Conservation (phyloP, 305 asterid species). For the Fraxinus xanthoxyloides region DNA sequence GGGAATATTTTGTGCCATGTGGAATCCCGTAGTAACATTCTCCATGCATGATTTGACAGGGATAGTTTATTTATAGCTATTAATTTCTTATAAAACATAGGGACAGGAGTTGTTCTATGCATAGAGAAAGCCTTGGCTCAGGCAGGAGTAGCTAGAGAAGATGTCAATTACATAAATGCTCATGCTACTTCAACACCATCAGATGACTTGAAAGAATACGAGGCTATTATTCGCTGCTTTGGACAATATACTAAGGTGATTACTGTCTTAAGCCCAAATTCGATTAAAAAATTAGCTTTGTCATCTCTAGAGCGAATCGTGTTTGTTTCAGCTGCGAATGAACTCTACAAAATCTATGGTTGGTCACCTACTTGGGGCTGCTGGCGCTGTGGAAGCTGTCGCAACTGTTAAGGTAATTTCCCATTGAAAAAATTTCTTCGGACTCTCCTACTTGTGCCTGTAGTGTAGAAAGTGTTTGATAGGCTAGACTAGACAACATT, state of each 20-base stretch:
- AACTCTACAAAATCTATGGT: slow-evolving; percentile 52
- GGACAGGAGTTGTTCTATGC: slow-evolving; percentile 42
- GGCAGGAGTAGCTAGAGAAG: slow-evolving; percentile 41
- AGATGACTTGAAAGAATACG: slow-evolving; percentile 41
- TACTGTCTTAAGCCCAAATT: not conserved
- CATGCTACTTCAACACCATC: slow-evolving; percentile 50
- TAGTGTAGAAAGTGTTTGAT: not conserved
- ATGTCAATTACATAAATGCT: slow-evolving; percentile 48
- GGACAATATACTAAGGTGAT: slow-evolving; percentile 37
- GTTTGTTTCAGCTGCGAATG: slow-evolving; percentile 30
- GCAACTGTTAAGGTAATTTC: slow-evolving; percentile 42
- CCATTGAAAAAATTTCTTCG: not conserved
- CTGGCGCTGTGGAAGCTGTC: slow-evolving; percentile 49
- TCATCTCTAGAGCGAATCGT: not conserved
- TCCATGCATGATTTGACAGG: not conserved
- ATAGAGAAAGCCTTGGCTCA: slow-evolving; percentile 47
- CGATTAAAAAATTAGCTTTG: not conserved
- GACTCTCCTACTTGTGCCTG: not conserved
- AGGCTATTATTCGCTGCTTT: slow-evolving; percentile 41
- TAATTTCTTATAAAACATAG: slow-evolving; percentile 23
- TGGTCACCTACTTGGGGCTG: slow-evolving; percentile 51
- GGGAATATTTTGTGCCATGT: not conserved
- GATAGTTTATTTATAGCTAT: not conserved
- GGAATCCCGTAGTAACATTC: not conserved
- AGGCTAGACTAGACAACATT: not conserved